A percentile compares a stretch with the other conserved stretches of the same genome.
Conservation (phyloP, 2,329 filamentous ascomycete genomes). For the Mollisiaceae sp. region DNA sequence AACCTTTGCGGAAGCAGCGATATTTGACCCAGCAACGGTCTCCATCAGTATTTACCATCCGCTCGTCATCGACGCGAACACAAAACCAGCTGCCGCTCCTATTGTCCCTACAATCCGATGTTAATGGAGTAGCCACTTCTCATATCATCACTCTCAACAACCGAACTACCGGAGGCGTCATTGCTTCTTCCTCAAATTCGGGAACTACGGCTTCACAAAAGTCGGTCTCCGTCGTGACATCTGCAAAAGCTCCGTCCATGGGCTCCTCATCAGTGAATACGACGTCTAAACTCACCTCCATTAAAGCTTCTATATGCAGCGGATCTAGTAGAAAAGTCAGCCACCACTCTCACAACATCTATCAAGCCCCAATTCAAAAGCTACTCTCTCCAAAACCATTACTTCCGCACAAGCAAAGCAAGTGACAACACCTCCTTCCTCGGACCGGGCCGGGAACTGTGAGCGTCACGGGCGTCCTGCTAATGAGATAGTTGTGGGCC, state of each 20-base stretch:
- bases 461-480: neutral
- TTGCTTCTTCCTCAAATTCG: too few species aligned
- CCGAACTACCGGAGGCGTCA: too few species aligned
- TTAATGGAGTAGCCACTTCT: conserved; percentile 12
- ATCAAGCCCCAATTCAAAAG: neutral
- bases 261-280: neutral
- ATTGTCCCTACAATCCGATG: conserved; percentile 9
- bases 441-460: neutral
- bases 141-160: conserved; percentile 10
- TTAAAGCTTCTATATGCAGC: neutral
- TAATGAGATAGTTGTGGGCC: neutral
- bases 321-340: neutral
- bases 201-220: neutral
- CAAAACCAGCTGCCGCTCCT: conserved; percentile 8
- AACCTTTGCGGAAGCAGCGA: conserved; percentile 14
- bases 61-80: conserved; percentile 3
- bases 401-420: neutral
- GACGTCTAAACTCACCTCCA: neutral
- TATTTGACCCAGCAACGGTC: conserved; percentile 12
- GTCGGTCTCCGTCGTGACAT: neutral
- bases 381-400: neutral
- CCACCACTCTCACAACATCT: neutral
- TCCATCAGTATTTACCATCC: conserved; percentile 14
- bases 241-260: neutral
- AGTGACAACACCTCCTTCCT: neutral